Evolutionary conservation across 2,329 filamentous ascomycete genomes (phyloP).

Genomic region (Mollisiaceae sp.): DNA sequence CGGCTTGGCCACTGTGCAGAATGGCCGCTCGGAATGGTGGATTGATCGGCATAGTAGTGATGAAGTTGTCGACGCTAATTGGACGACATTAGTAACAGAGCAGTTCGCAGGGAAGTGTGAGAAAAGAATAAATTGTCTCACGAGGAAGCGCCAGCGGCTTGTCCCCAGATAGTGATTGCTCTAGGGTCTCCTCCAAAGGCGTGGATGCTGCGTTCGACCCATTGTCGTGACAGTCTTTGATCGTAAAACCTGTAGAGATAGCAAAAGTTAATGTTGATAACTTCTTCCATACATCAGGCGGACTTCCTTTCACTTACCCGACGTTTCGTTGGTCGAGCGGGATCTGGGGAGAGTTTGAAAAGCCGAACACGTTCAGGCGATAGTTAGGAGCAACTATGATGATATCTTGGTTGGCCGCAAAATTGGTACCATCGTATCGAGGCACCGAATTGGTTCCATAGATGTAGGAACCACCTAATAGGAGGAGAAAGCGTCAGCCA

Average conservation of each 20-base stretch:
- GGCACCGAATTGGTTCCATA: slow-evolving; percentile 20
- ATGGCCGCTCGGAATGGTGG: not conserved
- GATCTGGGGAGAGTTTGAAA: slow-evolving; percentile 53
- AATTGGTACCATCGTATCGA: slow-evolving; percentile 27
- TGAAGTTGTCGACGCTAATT: no score
- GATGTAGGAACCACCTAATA: slow-evolving; percentile 6
- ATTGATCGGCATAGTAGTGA: no score
- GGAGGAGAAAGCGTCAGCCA: not conserved
- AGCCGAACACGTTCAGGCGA: slow-evolving; percentile 48
- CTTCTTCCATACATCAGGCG: no score
- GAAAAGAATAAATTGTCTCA: slow-evolving; percentile 45
- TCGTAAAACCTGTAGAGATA: slow-evolving; percentile 46
- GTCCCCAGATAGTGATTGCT: slow-evolving; percentile 54
- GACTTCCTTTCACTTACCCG: slow-evolving; percentile 38
- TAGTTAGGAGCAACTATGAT: slow-evolving; percentile 32
- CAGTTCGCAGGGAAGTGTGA: not conserved
- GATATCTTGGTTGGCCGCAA: slow-evolving; percentile 28
- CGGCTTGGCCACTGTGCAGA: not conserved
- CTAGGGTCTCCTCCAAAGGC: slow-evolving; percentile 58
- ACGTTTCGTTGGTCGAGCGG: slow-evolving; percentile 52
- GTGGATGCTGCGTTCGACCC: slow-evolving; percentile 59
- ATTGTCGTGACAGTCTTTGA: slow-evolving; percentile 60
- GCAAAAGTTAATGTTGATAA: no score
- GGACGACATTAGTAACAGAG: no score
- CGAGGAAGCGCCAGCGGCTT: slow-evolving; percentile 51